Evolutionary conservation across 1,284 basidiomycete species (phyloP), one percentile per base, ranked within the genome.

Genomic region (Apiotrichum gamsii): DNA sequence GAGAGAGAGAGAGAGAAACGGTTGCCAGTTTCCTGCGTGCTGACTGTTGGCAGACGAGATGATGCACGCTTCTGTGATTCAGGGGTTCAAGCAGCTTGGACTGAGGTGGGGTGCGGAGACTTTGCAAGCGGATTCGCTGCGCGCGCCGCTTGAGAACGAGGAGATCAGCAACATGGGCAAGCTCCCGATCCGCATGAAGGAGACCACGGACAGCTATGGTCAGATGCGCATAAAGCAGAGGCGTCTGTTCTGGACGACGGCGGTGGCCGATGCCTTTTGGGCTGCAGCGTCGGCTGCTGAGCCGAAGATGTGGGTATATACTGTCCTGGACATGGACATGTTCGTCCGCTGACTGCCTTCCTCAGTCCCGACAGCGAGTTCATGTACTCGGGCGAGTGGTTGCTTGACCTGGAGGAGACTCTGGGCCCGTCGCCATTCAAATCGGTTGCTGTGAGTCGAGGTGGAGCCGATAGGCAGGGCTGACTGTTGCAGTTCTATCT

Each of bases 271-370:
- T 46, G 49, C 60, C 2, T 63, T 61, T 23, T 62, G 55, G 52
- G 53, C 65, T 1, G 60, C 61, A 0, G 52, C 48, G 2, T 49
- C 58, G 6, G 61, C 59, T 2, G 19, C 50, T 8, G 24, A 48
- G 21, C 62, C 65, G 3, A 60, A 50, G 33, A 52, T 67, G 65
- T 65, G 24, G 43, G 62, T 46, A n/a, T n/a, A n/a, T n/a, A n/a
- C n/a, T n/a, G n/a, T n/a, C n/a, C n/a, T n/a, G n/a, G n/a, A n/a
- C n/a, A n/a, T n/a, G n/a, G n/a, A n/a, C n/a, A n/a, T n/a, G n/a
- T n/a, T n/a, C n/a, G n/a, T n/a, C n/a, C n/a, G n/a, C n/a, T n/a
- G n/a, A n/a, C n/a, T n/a, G n/a, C n/a, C n/a, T n/a, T n/a, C n/a
- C 32, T 38, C 36, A 66, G 64, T 5, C 39, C 60, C 1, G 55